Base-by-base conservation (phyloP, 1,284 basidiomycete species). In the Heterobasidion occidentale region DNA sequence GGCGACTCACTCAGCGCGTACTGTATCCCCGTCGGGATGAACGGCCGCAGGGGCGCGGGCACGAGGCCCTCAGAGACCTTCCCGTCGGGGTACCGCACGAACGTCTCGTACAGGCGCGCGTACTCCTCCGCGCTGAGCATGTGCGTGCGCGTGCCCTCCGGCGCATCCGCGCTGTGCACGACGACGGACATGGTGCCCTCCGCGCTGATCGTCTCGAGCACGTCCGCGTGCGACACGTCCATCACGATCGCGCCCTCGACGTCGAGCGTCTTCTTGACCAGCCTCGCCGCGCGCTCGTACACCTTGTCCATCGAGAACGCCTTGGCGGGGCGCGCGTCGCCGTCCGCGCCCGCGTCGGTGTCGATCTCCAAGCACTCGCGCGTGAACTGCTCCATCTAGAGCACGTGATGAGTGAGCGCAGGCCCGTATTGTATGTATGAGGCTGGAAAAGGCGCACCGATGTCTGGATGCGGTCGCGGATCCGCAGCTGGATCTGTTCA, bases 311-410 rank as follows among this genome's bases (percentile, higher is more conserved):
- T 94, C 12, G 87, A 86, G 27, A 57, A 54, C 48, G 38, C 54
- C 38, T 50, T 46, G 20, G 9, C 76, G 71, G 4, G 70, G 46
- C 12, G 14, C 52, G 42, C 38, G 46, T 47, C 42, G 52, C 35
- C 45, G n/a, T 56, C 57, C 6, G 53, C 33, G 38, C 46, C 55
- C 11, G 60, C 48, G 44, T 86, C 79, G 56, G 78, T 84, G 66
- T 97, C 93, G 63, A 95, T 90, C 68, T 97, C 94, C 46, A 98
- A 79, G 65, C 94, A 96, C 70, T 98, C 93, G 51, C 94, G 84
- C 52, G 92, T 95, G 67, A 98, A 98, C 62, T 91, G 83, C 69
- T 97, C 94, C 91, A 97, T 97, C 78, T 90, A 60, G 14, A 53
- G 17, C 38, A 49, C 35, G 27, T 52, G 17, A 33, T 9, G 53